Percentiles rank a stretch among this genome's conserved stretches.
These are phyloP conservation scores for Tilletiopsis washingtonensis DNA, from an alignment of 1,284 basidiomycete genomes.

Conservation along the genomic window DNA sequence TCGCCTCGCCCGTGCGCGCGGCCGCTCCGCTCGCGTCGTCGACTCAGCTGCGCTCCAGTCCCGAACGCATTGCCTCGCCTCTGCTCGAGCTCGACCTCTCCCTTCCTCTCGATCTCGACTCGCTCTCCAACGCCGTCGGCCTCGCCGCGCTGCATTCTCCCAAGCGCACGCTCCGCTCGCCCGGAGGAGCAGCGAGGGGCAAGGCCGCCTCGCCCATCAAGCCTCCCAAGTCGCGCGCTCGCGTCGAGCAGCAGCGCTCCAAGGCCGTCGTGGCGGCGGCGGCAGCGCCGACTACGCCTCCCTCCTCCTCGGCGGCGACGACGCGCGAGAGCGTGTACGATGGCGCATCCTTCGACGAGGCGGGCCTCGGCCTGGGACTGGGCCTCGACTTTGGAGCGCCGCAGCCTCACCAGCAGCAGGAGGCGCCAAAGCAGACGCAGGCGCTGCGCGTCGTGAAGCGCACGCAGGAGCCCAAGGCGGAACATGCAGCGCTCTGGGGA, in stretches of 20 bases:
- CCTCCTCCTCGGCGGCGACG: background rate
- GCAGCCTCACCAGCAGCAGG: background rate
- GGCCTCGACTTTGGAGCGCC: background rate
- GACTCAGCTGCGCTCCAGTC: background rate
- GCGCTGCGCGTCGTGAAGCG: background rate
- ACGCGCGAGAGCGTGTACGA: background rate
- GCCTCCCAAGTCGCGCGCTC: background rate
- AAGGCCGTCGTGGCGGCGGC: background rate
- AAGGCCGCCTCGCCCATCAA: background rate
- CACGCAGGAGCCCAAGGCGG: background rate
- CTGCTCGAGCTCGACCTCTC: constrained; percentile 6
- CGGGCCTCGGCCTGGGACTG: background rate
- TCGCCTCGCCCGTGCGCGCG: background rate
- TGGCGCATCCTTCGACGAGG: background rate
- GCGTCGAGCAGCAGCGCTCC: background rate
- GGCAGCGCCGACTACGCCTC: background rate
- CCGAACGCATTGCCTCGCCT: constrained; percentile 2
- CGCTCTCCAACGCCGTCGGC: background rate
- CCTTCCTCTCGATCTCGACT: constrained; percentile 3
- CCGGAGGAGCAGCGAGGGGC: too few species aligned
- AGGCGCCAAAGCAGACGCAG: background rate
- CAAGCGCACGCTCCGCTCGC: background rate
- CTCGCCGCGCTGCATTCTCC: background rate
- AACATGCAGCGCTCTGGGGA: background rate
- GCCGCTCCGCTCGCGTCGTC: background rate